Evolutionary conservation across 2,329 filamentous ascomycete genomes (phyloP).

Genomic region (Thelonectria blattea): DNA sequence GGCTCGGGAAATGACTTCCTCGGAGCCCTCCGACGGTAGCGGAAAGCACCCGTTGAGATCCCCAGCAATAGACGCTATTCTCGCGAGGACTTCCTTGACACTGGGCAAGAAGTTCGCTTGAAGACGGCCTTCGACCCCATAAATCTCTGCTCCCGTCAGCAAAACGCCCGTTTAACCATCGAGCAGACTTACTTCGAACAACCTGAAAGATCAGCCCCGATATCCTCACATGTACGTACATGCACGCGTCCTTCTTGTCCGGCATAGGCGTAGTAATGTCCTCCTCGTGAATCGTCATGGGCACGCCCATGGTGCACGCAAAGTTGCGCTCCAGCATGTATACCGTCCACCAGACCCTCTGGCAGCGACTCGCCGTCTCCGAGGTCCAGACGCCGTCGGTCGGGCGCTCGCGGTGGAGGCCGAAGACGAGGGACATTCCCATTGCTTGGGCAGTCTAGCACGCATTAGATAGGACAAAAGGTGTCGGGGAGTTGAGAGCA

Average conservation of each 20-base stretch:
- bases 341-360: conserved; percentile 20
- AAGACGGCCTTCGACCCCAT: conserved; percentile 16
- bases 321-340: conserved; percentile 17
- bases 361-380: conserved; percentile 12
- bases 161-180: no score
- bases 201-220: conserved; percentile 18
- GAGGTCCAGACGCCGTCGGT: conserved; percentile 14
- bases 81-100: conserved; percentile 11
- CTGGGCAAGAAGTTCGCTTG: conserved; percentile 18
- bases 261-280: conserved; percentile 20
- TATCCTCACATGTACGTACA: conserved; percentile 17
- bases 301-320: conserved; percentile 14
- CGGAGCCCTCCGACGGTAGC: conserved; percentile 2
- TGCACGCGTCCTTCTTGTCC: background rate
- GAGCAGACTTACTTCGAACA: background rate
- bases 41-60: conserved; percentile 14
- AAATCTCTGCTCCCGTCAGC: conserved; percentile 9
- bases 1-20: conserved; percentile 9
- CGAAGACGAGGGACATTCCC: conserved; percentile 19
- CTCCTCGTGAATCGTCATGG: conserved; percentile 17
- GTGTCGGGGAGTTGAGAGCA: no score
- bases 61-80: conserved; percentile 9
- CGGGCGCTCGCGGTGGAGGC: conserved; percentile 14
- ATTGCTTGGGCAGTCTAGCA: conserved; percentile 14
- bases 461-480: no score